Conservation (phyloP, 768 basidiomycete genomes). For the Suillus americanus region DNA sequence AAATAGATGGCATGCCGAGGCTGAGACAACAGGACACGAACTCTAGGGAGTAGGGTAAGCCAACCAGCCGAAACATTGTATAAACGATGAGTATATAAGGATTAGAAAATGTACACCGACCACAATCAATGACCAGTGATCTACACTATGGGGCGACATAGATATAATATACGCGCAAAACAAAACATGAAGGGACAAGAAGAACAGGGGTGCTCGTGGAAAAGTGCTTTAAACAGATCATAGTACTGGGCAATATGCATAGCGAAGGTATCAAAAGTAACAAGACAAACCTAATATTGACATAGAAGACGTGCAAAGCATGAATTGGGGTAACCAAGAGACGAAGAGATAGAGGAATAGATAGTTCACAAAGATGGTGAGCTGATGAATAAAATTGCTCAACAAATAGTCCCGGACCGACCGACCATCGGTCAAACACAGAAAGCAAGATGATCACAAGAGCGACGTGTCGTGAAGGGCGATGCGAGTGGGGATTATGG, state of each 20-base stretch:
- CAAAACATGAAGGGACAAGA: slow-evolving; percentile 18
- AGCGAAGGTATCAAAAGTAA: slow-evolving; percentile 27
- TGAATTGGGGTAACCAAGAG: slow-evolving; percentile 28
- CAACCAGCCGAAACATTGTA: slow-evolving; percentile 15
- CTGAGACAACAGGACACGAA: background rate
- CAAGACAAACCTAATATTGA: slow-evolving; percentile 24
- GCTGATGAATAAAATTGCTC: slow-evolving; percentile 18
- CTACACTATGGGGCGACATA: slow-evolving; percentile 30
- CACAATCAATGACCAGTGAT: slow-evolving; percentile 20
- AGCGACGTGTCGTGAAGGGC: slow-evolving; percentile 8
- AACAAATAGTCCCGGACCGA: slow-evolving; percentile 27
- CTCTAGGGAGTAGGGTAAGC: slow-evolving; percentile 1
- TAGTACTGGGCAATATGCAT: slow-evolving; percentile 15
- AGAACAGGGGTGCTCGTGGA: background rate
- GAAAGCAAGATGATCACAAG: slow-evolving; percentile 9
- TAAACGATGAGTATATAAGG: slow-evolving; percentile 36
- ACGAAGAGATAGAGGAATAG: slow-evolving; percentile 25
- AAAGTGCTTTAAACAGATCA: slow-evolving; percentile 15
- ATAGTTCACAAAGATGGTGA: slow-evolving; percentile 28
- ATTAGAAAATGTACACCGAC: slow-evolving; percentile 28
- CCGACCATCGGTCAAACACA: slow-evolving; percentile 13
- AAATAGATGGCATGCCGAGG: background rate
- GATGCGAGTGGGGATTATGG: slow-evolving; percentile 27
- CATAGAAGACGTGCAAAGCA: slow-evolving; percentile 27
- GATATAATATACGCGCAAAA: slow-evolving; percentile 34